phyloP scores from a whole-genome alignment of 179 eudicot species.

The Beta lomatogona region DNA sequence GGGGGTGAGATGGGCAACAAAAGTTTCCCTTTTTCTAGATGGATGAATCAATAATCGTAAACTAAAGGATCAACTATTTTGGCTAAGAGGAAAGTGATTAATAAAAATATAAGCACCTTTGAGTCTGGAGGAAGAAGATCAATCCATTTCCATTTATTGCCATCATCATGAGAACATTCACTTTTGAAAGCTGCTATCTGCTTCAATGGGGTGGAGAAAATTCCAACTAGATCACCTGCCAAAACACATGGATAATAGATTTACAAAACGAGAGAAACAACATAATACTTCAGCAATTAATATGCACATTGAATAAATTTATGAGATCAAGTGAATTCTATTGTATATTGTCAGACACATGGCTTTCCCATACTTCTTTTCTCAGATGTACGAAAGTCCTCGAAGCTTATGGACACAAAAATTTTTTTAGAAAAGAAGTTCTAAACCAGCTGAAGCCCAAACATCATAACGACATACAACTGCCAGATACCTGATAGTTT shows the following conservation, averaged over 20 bases:
- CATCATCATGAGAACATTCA: constrained; percentile 24
- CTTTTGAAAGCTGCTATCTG: constrained; percentile 44
- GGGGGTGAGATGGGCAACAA: no score
- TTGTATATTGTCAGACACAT: background rate
- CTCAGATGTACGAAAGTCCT: background rate
- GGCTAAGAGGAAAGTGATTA: background rate
- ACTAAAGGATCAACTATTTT: background rate
- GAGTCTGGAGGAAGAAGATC: constrained; percentile 62
- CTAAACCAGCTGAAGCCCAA: background rate
- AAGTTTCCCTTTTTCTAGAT: no score
- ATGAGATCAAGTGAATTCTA: background rate
- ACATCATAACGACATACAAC: background rate
- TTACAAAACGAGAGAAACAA: background rate
- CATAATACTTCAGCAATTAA: background rate
- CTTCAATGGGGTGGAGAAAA: constrained; percentile 62
- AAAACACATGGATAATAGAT: constrained; percentile 13
- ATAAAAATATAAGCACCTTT: constrained; percentile 38
- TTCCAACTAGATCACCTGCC: constrained; percentile 79
- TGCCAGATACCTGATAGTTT: background rate
- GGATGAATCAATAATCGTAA: background rate
- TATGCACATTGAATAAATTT: background rate
- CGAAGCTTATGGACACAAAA: background rate
- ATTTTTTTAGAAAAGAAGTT: background rate
- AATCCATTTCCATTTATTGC: constrained; percentile 55
- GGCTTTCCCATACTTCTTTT: background rate